phyloP scores from a whole-genome alignment of 2,329 filamentous ascomycete species.

The Microdochium trichocladiopsis region DNA sequence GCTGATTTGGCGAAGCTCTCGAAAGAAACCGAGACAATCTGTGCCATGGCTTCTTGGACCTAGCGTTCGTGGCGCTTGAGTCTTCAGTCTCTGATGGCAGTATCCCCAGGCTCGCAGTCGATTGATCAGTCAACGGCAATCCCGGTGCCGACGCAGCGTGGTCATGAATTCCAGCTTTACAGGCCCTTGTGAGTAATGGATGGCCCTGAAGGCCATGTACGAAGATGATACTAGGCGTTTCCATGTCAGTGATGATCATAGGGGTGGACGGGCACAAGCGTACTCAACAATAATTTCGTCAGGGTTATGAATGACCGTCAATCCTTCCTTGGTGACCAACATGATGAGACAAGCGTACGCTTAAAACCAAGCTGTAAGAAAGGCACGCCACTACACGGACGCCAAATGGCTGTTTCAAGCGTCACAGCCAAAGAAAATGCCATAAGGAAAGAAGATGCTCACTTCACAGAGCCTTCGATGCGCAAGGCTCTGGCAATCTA shows the following conservation, averaged over 20 bases:
- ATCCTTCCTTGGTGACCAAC: neutral
- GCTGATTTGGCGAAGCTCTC: neutral
- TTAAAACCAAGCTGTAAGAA: neutral
- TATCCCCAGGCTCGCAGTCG: neutral
- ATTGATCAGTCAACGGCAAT: neutral
- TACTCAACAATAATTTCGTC: neutral
- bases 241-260: neutral
- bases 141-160: neutral
- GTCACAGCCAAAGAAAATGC: neutral
- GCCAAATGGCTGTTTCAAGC: neutral
- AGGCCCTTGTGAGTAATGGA: neutral
- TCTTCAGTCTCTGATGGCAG: neutral
- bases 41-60: neutral
- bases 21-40: neutral
- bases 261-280: neutral
- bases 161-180: neutral
- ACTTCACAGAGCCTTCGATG: neutral
- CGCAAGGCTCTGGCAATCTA: neutral
- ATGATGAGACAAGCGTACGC: neutral
- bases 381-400: neutral
- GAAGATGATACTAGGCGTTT: neutral
- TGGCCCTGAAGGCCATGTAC: neutral
- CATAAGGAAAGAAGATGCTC: neutral
- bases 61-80: neutral
- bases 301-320: neutral